A percentile compares a stretch with the other conserved stretches of the same genome.
Evolutionary conservation across 495 filamentous ascomycete species (phyloP).

Genomic region (Aspergillus wentii): DNA sequence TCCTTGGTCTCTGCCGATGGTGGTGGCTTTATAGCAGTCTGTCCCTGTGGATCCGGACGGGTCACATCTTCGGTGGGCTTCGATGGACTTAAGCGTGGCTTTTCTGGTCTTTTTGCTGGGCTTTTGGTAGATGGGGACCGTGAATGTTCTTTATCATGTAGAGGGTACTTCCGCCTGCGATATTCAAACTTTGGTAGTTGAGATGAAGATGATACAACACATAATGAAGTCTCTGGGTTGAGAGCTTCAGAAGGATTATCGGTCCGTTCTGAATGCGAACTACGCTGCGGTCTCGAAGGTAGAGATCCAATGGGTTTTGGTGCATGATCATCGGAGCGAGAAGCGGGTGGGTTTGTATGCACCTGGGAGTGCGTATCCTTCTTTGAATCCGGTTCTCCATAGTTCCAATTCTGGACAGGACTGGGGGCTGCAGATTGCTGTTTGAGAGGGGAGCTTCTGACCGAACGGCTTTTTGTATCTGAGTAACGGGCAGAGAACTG

Average conservation of each 20-base stretch:
- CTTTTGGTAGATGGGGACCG: neutral
- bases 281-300: neutral
- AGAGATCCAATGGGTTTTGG: neutral
- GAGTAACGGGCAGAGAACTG: constrained; percentile 16
- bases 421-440: neutral
- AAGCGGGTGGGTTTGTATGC: no score
- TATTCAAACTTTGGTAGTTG: constrained; percentile 44
- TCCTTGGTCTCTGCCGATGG: no score
- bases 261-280: neutral
- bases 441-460: constrained; percentile 2
- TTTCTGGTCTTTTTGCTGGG: no score
- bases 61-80: no score
- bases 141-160: neutral
- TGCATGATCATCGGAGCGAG: neutral
- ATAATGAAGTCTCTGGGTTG: constrained; percentile 20
- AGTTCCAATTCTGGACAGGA: no score
- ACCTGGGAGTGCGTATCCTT: no score
- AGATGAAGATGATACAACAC: constrained; percentile 36
- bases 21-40: no score
- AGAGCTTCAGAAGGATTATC: neutral
- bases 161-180: constrained; percentile 19
- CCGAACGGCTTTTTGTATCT: constrained; percentile 8
- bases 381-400: no score
- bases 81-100: no score
- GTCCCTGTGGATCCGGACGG: no score